A percentile compares a stretch with the other conserved stretches of the same genome.
These are phyloP conservation scores for Blumeria hordei DNA, from an alignment of 2,329 filamentous ascomycete genomes.

Conservation along the genomic window DNA sequence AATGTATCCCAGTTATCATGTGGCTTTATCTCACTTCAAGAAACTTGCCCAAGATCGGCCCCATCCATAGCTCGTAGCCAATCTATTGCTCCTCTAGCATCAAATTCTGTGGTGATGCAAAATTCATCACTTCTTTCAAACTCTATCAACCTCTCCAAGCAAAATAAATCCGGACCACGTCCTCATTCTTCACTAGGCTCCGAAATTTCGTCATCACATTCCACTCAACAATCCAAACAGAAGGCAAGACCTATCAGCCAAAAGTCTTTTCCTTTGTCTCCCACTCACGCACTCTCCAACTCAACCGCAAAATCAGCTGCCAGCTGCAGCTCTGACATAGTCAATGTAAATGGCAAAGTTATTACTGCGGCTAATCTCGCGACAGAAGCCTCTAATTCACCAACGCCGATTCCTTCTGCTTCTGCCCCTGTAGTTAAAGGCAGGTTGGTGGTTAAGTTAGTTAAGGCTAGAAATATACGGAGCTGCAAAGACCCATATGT, in stretches of 20 bases:
- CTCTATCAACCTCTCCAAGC: slow-evolving; percentile 27
- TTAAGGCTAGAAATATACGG: slow-evolving; percentile 59
- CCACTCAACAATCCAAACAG: slow-evolving; percentile 49
- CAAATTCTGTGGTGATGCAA: slow-evolving; percentile 39
- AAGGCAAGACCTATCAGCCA: slow-evolving; percentile 53
- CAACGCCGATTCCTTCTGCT: slow-evolving; percentile 29
- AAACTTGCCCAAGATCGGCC: slow-evolving; percentile 21
- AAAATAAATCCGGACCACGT: slow-evolving; percentile 28
- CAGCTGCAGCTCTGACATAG: slow-evolving; percentile 14
- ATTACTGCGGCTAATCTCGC: slow-evolving; percentile 10
- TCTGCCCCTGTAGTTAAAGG: slow-evolving; percentile 54
- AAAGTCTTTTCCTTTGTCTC: slow-evolving; percentile 86
- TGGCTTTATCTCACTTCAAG: slow-evolving; percentile 15
- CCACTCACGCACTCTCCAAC: slow-evolving; percentile 53
- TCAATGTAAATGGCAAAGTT: slow-evolving; percentile 20
- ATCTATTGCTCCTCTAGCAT: slow-evolving; percentile 34
- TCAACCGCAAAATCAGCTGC: slow-evolving; percentile 26
- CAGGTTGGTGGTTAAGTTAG: slow-evolving; percentile 72
- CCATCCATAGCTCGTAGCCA: slow-evolving; percentile 20
- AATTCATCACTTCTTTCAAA: slow-evolving; percentile 31
- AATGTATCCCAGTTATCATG: slow-evolving; percentile 8
- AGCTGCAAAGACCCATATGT: slow-evolving; percentile 80
- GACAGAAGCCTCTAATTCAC: slow-evolving; percentile 12
- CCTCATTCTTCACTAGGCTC: slow-evolving; percentile 23
- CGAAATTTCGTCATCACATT: slow-evolving; percentile 29